These are phyloP conservation scores for Tolypocladium sp. DNA, from an alignment of 2,329 filamentous ascomycete genomes.

Conservation along the genomic window DNA sequence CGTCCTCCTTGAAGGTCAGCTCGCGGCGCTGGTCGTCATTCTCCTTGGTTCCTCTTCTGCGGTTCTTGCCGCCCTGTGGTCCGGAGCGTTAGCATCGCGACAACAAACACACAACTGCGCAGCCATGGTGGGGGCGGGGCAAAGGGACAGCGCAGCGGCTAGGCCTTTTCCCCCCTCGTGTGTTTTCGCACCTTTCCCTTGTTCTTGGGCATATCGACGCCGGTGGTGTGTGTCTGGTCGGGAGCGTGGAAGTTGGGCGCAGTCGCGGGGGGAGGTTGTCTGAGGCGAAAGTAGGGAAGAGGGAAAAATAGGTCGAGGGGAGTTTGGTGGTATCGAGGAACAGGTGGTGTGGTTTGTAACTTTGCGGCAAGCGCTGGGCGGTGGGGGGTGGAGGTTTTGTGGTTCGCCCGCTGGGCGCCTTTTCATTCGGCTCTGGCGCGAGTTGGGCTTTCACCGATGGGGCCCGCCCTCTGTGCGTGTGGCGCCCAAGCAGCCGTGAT, in stretches of 20 bases:
- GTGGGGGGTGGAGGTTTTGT: neutral
- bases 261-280: neutral
- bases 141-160: slow-evolving; percentile 2
- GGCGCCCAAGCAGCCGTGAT: neutral
- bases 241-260: neutral
- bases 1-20: slow-evolving; percentile 97
- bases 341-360: neutral
- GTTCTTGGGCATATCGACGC: slow-evolving; percentile 83
- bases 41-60: slow-evolving; percentile 97
- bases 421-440: neutral
- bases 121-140: slow-evolving; percentile 19
- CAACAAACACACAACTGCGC: neutral
- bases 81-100: slow-evolving; percentile 5
- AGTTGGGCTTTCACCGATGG: neutral
- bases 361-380: neutral
- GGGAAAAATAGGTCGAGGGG: neutral
- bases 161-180: neutral
- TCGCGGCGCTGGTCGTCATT: slow-evolving; percentile 99
- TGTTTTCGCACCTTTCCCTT: slow-evolving; percentile 79
- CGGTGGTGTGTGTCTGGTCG: neutral
- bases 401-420: neutral
- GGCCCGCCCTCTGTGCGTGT: neutral
- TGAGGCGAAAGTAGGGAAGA: neutral
- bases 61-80: slow-evolving; percentile 88
- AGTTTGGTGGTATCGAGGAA: neutral